phyloP scores from a whole-genome alignment of 208 protist genomes.

The Spongospora subterranea region DNA sequence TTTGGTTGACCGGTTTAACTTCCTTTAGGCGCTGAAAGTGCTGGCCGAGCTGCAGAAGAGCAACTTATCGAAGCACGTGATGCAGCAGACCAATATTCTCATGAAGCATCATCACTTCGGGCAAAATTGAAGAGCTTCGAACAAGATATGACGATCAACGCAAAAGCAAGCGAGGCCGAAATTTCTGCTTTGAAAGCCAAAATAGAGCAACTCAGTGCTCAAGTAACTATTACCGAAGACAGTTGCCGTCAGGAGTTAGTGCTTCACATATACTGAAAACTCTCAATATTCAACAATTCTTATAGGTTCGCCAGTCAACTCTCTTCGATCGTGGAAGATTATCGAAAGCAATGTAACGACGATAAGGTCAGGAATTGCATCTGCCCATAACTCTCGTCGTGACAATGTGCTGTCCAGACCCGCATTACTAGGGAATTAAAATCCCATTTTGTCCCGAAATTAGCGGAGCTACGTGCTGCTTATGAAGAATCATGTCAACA shows the following conservation, averaged over 20 bases:
- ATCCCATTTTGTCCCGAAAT: slow-evolving; percentile 1
- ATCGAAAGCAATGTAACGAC: slow-evolving; percentile 44
- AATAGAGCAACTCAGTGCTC: not conserved
- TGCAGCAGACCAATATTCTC: not conserved
- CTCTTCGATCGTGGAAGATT: not conserved
- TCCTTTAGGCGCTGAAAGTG: slow-evolving; percentile 1
- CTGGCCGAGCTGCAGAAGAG: not conserved
- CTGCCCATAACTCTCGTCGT: not conserved
- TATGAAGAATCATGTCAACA: not conserved
- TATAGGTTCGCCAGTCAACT: not conserved
- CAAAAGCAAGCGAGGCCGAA: not conserved
- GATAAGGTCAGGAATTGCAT: slow-evolving; percentile 1
- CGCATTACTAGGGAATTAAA: slow-evolving; percentile 21
- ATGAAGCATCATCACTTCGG: slow-evolving; percentile 13
- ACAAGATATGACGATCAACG: slow-evolving; percentile 4
- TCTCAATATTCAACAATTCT: not conserved
- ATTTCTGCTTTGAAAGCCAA: not conserved
- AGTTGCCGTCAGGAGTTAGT: not conserved
- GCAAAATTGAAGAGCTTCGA: slow-evolving; percentile 39
- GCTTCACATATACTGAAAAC: not conserved
- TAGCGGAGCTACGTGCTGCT: not conserved
- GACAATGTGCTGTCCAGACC: not conserved
- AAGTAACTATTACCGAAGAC: not conserved
- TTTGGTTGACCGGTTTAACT: not conserved
- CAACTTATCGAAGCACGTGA: slow-evolving; percentile 31